phyloP scores from a whole-genome alignment of 176 grass and related monocot genomes.

The Saccharum officinarum region DNA sequence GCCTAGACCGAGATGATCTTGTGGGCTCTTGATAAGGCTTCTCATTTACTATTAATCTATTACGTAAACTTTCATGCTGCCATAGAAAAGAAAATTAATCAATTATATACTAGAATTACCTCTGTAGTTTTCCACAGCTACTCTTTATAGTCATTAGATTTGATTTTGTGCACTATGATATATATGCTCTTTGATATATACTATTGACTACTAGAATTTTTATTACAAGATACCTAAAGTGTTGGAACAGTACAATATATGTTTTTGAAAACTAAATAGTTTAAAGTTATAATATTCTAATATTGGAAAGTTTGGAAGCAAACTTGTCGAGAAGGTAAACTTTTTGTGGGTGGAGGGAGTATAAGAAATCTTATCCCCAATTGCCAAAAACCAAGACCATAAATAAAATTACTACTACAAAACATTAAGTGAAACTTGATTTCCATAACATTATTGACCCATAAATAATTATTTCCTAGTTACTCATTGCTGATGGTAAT shows the following conservation, averaged over 20 bases:
- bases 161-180: not conserved
- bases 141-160: not conserved
- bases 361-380: not conserved
- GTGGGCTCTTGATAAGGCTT: not conserved
- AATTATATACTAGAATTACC: not conserved
- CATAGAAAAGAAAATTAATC: not conserved
- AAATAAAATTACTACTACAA: not conserved
- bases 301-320: not conserved
- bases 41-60: not conserved
- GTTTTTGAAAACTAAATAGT: not conserved
- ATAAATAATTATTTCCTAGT: not conserved
- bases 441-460: not conserved
- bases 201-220: not conserved
- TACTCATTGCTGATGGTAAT: not conserved
- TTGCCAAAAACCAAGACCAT: not conserved
- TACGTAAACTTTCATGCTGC: constrained; percentile 16
- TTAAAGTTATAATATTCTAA: not conserved
- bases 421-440: not conserved
- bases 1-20: not conserved
- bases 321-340: not conserved
- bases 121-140: not conserved
- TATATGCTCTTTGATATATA: not conserved
- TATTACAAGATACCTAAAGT: not conserved
- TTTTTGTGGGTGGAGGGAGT: too few species aligned
- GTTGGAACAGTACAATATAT: not conserved